Percentiles rank a stretch among this genome's conserved stretches.
Evolutionary conservation across 2,329 filamentous ascomycete species (phyloP).

Genomic region (Ophidiomyces ophidiicola): DNA sequence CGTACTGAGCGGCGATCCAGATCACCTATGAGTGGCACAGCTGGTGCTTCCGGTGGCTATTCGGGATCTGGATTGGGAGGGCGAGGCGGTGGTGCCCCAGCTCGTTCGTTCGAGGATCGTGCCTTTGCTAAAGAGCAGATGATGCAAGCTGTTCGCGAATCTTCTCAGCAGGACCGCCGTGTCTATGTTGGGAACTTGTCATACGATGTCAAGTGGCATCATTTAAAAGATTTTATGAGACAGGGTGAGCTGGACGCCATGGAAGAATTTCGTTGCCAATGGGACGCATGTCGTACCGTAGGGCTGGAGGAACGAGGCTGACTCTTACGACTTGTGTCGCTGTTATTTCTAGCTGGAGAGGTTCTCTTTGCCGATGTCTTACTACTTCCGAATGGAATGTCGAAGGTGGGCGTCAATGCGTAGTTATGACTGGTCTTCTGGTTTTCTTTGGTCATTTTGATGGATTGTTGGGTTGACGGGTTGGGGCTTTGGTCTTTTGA

Average conservation of each 20-base stretch:
- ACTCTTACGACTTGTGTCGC: constrained; percentile 25
- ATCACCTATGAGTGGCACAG: constrained; percentile 67
- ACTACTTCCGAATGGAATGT: constrained; percentile 99
- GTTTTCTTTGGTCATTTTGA: constrained; percentile 51
- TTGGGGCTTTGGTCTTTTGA: constrained; percentile 80
- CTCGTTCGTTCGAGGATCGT: constrained; percentile 72
- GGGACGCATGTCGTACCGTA: constrained; percentile 15
- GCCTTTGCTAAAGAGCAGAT: constrained; percentile 77
- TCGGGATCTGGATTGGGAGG: constrained; percentile 47
- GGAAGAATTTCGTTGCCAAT: constrained; percentile 14
- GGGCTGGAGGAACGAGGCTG: constrained; percentile 19
- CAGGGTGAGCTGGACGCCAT: constrained; percentile 57
- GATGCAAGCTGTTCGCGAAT: constrained; percentile 88
- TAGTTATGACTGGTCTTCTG: constrained; percentile 73
- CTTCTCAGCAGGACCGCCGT: constrained; percentile 94
- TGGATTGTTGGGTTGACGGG: constrained; percentile 99
- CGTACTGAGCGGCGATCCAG: constrained; percentile 64
- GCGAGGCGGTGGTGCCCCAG: constrained; percentile 52
- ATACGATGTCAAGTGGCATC: constrained; percentile 99
- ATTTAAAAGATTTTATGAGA: constrained; percentile 99
- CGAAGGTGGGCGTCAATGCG: constrained; percentile 97
- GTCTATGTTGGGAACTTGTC: constrained; percentile 99
- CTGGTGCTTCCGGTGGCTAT: constrained; percentile 59
- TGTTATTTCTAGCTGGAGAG: constrained; percentile 65
- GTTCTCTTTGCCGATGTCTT: constrained; percentile 99